Evolutionary conservation across 2,329 filamentous ascomycete genomes (phyloP), one percentile per base, ranked within the genome.

Genomic region (Paraphaeosphaeria sporulosa): DNA sequence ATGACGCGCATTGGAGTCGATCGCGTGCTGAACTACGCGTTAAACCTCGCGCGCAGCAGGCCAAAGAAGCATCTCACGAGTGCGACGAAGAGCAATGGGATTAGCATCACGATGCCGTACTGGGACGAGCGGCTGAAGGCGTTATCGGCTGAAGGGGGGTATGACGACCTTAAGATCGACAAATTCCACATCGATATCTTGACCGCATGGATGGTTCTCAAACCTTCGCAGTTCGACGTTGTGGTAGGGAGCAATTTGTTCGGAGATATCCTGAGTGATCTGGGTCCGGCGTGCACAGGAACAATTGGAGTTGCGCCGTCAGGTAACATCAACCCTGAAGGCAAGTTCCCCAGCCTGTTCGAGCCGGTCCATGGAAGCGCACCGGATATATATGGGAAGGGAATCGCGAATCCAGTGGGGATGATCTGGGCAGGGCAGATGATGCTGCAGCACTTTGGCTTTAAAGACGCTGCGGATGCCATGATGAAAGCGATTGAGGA

Each of bases 361-460:
- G 63, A 65, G 56, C 63, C 63, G 2, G 56, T 65, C 1, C 61
- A 65, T 51, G 63, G 63, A 1, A 59, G 55, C 10, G 63, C 63
- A 4, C 63, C 63, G 1, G 58, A 65, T 56, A 65, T 65, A n/a
- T 43, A 43, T 23, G 63, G 63, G 2, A 59, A 65, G 36, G 63
- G 63, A 12, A 57, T 65, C n/a, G 60, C 63, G 19, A 63, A 65
- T 56, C 63, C 61, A 1, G 48, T 65, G 6, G 63, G 63, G 0
- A 55, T 49, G 38, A 61, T 65, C 25, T 61, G 57, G 60, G 51
- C 53, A 8, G 62, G 42, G 3, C 48, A 49, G 17, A 57, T 58
- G 59, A 47, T 62, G 57, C 32, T 56, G 15, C 23, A 51, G 36
- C 47, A 56, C 23, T 59, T 62, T 54, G 58, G 62, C 13, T 55